Conservation (phyloP, 2,329 filamentous ascomycete species). For the Pestalotiopsis sp. region DNA sequence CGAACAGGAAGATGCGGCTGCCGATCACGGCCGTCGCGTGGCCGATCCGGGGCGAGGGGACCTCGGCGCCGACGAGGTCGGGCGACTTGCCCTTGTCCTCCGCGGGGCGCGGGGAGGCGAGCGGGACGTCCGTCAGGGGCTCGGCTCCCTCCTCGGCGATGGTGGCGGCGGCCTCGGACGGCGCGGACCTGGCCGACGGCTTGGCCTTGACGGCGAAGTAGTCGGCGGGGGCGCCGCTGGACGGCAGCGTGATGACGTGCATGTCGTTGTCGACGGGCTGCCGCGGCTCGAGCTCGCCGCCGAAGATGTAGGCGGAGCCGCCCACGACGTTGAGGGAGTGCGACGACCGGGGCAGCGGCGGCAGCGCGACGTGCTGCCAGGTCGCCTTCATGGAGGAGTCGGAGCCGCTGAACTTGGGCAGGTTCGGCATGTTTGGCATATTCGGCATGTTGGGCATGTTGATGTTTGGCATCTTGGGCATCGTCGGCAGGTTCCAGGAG, state of each 20-base stretch:
- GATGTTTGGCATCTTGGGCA: conserved; percentile 17
- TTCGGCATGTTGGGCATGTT: conserved; percentile 21
- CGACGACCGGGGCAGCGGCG: conserved; percentile 70
- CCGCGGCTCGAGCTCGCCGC: conserved; percentile 69
- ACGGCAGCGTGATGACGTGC: conserved; percentile 65
- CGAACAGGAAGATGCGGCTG: conserved; percentile 77
- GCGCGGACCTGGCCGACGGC: conserved; percentile 34
- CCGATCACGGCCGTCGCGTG: conserved; percentile 71
- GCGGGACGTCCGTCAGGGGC: conserved; percentile 43
- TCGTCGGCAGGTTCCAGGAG: conserved; percentile 41
- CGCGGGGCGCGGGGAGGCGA: conserved; percentile 34
- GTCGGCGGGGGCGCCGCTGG: conserved; percentile 59
- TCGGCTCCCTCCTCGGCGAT: conserved; percentile 56
- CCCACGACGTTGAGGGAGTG: conserved; percentile 67
- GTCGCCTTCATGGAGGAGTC: conserved; percentile 49
- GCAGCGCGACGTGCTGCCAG: conserved; percentile 61
- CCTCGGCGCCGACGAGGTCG: conserved; percentile 36
- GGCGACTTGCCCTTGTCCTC: conserved; percentile 43
- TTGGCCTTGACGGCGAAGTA: conserved; percentile 59
- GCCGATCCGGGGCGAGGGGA: conserved; percentile 72
- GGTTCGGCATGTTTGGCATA: conserved; percentile 23
- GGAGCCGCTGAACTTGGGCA: conserved; percentile 15
- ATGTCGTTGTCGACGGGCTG: conserved; percentile 74
- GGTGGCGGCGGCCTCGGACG: conserved; percentile 41
- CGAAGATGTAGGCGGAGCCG: conserved; percentile 68